Evolutionary conservation across 2,329 filamentous ascomycete species (phyloP).

Genomic region (Pseudopithomyces maydicus): DNA sequence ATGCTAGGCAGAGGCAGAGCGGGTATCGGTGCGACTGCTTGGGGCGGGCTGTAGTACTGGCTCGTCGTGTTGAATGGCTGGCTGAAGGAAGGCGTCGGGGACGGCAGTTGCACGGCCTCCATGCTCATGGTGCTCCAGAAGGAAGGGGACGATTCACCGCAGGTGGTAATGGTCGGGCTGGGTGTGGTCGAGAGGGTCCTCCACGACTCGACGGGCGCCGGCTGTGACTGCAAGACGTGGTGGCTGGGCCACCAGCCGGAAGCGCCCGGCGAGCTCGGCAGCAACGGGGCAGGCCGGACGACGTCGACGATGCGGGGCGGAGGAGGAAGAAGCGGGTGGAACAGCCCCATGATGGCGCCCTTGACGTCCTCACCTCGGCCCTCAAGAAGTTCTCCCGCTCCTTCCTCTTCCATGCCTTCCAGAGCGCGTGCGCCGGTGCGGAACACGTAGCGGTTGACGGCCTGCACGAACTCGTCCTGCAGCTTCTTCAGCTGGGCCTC

Average conservation of each 20-base stretch:
- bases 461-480: slow-evolving; percentile 94
- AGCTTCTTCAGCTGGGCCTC: slow-evolving; percentile 95
- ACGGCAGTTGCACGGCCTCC: slow-evolving; percentile 72
- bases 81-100: slow-evolving; percentile 79
- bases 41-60: slow-evolving; percentile 79
- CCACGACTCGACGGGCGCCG: slow-evolving; percentile 83
- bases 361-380: slow-evolving; percentile 95
- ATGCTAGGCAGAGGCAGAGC: slow-evolving; percentile 84
- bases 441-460: slow-evolving; percentile 96
- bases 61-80: slow-evolving; percentile 74
- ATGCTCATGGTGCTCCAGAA: slow-evolving; percentile 82
- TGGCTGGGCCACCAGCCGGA: slow-evolving; percentile 73
- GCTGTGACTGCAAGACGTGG: slow-evolving; percentile 65
- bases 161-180: slow-evolving; percentile 70
- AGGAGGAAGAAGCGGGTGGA: slow-evolving; percentile 83
- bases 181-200: slow-evolving; percentile 89
- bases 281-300: slow-evolving; percentile 80
- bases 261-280: slow-evolving; percentile 78
- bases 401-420: slow-evolving; percentile 95
- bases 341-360: slow-evolving; percentile 79
- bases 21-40: slow-evolving; percentile 74
- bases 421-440: slow-evolving; percentile 85
- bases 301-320: slow-evolving; percentile 89
- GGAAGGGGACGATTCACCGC: slow-evolving; percentile 71
- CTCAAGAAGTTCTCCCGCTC: slow-evolving; percentile 87